These are phyloP conservation scores for Phytophthora parvispora DNA, from an alignment of 352 stramenopile species.

Conservation along the genomic window DNA sequence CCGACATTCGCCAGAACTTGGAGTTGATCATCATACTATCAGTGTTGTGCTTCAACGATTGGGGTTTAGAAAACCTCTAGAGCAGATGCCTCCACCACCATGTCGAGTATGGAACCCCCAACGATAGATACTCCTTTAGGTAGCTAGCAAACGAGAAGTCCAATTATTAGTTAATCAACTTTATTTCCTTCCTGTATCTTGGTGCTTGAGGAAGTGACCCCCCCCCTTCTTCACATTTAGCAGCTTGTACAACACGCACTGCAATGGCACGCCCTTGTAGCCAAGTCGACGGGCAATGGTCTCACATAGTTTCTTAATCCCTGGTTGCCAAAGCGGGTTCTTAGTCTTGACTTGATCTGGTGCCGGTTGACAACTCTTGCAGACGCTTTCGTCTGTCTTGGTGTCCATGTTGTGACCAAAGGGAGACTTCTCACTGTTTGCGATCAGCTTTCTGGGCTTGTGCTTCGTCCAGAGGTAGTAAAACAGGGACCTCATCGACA, in stretches of 20 bases:
- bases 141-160: too few relatives aligned
- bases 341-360: background rate
- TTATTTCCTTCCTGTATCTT: conserved; percentile 44
- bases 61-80: too few relatives aligned
- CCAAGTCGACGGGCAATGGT: conserved; percentile 4
- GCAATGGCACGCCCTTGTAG: conserved; percentile 8
- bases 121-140: too few relatives aligned
- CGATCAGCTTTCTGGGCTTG: conserved; percentile 7
- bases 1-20: too few relatives aligned
- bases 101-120: too few relatives aligned
- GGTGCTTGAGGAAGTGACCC: conserved; percentile 49
- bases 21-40: too few relatives aligned
- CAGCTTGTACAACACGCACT: conserved; percentile 44
- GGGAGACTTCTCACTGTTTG: conserved; percentile 30
- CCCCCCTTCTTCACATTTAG: conserved; percentile 43
- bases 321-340: background rate
- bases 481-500: conserved; percentile 6
- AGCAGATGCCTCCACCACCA: too few relatives aligned
- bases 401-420: background rate
- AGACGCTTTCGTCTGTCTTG: conserved; percentile 7
- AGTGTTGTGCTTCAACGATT: too few relatives aligned
- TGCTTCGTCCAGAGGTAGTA: conserved; percentile 1
- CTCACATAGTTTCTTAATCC: conserved; percentile 1
- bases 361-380: conserved; percentile 13
- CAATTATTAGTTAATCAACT: too few relatives aligned